Conservation (phyloP, 2,329 filamentous ascomycete genomes). For the Bisporella sp. region DNA sequence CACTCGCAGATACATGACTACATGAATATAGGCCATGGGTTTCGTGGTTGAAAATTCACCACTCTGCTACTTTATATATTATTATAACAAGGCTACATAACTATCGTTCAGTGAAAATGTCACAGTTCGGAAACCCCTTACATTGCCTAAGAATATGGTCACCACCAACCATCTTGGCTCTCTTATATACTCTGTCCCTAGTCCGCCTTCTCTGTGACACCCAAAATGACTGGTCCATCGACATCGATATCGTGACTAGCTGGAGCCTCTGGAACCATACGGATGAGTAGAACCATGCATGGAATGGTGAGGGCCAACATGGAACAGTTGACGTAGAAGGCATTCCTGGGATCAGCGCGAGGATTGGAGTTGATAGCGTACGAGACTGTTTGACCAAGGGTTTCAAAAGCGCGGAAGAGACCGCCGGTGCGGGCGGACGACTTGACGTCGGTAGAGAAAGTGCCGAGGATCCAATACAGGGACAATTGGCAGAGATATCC, state of each 20-base stretch:
- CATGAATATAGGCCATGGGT: too few relatives aligned
- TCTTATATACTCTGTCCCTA: not conserved
- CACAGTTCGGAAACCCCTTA: not conserved
- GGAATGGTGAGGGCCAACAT: conserved; percentile 8
- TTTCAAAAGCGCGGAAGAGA: conserved; percentile 41
- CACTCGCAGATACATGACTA: too few relatives aligned
- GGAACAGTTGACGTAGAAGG: conserved; percentile 14
- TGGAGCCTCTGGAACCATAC: conserved; percentile 8
- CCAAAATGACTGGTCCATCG: conserved; percentile 1
- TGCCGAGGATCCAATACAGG: conserved; percentile 32
- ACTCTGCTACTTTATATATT: too few relatives aligned
- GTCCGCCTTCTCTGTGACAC: not conserved
- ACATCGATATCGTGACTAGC: conserved; percentile 6
- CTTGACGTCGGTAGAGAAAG: conserved; percentile 29
- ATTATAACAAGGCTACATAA: too few relatives aligned
- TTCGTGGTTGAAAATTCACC: too few relatives aligned
- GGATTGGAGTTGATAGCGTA: conserved; percentile 25
- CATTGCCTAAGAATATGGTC: not conserved
- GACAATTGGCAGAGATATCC: conserved; percentile 14
- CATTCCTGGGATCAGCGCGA: conserved; percentile 6
- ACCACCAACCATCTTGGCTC: not conserved
- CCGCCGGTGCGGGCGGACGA: conserved; percentile 37
- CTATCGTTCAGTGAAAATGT: too few relatives aligned
- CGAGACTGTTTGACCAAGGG: conserved; percentile 27
- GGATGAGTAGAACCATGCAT: conserved; percentile 9